These are phyloP conservation scores for Didymella lethalis DNA, from an alignment of 2,329 filamentous ascomycete species.

Conservation along the genomic window DNA sequence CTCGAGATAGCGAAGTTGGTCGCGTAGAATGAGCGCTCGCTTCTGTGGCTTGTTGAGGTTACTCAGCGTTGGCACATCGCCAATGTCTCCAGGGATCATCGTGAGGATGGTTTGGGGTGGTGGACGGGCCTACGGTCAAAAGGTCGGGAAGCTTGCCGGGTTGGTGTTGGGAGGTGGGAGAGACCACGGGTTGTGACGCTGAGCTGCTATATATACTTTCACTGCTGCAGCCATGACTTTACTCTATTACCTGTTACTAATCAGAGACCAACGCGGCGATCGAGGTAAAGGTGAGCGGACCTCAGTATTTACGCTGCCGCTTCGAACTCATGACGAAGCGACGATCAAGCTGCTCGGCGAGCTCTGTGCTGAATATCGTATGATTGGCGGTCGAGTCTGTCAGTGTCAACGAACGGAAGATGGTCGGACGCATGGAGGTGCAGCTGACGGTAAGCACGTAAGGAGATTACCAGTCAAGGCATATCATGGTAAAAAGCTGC, in stretches of 20 bases:
- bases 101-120: background rate
- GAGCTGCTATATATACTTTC: background rate
- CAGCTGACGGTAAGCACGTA: background rate
- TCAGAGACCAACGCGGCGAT: background rate
- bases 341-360: background rate
- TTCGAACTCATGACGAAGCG: background rate
- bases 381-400: no score
- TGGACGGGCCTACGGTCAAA: background rate
- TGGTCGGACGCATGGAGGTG: background rate
- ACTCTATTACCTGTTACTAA: constrained; percentile 4
- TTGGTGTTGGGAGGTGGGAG: background rate
- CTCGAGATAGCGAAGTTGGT: constrained; percentile 39
- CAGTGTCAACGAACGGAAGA: no score
- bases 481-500: background rate
- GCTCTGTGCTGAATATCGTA: background rate
- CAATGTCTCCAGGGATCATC: constrained; percentile 18
- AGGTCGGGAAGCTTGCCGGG: background rate
- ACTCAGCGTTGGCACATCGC: constrained; percentile 27
- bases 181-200: background rate
- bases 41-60: constrained; percentile 40
- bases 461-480: background rate
- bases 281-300: constrained; percentile 10
- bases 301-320: background rate
- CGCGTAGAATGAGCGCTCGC: constrained; percentile 38
- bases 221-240: background rate